These are phyloP conservation scores for Yamadazyma sp. DNA, from an alignment of 805 yeast species.

Conservation along the genomic window DNA sequence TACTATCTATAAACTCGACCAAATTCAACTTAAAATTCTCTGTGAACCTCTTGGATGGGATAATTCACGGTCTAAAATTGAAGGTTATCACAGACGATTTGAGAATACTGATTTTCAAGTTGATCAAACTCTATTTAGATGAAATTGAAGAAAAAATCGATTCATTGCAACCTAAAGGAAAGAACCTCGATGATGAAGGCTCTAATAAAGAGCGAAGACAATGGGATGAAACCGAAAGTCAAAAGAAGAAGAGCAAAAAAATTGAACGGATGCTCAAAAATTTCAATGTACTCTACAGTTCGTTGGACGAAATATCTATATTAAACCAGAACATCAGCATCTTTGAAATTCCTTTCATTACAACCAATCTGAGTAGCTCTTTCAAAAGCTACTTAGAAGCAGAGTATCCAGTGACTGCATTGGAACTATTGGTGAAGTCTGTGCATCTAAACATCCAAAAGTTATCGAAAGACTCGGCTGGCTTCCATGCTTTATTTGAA, in stretches of 20 bases:
- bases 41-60: slow-evolving; percentile 20
- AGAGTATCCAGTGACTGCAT: slow-evolving; percentile 20
- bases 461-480: slow-evolving; percentile 30
- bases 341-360: slow-evolving; percentile 31
- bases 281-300: slow-evolving; percentile 22
- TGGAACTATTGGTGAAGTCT: slow-evolving; percentile 26
- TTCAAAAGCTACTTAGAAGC: slow-evolving; percentile 23
- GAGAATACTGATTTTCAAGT: slow-evolving; percentile 21
- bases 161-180: slow-evolving; percentile 1
- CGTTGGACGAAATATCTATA: slow-evolving; percentile 25
- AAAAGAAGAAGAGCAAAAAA: background rate
- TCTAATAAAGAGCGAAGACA: slow-evolving; percentile 3
- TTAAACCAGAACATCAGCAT: slow-evolving; percentile 27
- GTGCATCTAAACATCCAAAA: slow-evolving; percentile 25
- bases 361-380: slow-evolving; percentile 21
- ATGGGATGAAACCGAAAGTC: background rate
- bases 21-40: slow-evolving; percentile 17
- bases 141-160: slow-evolving; percentile 11
- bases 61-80: slow-evolving; percentile 19
- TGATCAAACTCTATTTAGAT: slow-evolving; percentile 18
- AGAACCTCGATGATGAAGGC: slow-evolving; percentile 1
- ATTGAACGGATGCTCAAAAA: slow-evolving; percentile 13
- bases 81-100: slow-evolving; percentile 25
- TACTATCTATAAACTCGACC: slow-evolving; percentile 12
- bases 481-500: slow-evolving; percentile 39